A percentile compares a stretch with the other conserved stretches of the same genome.
Conservation (phyloP, 2,329 filamentous ascomycete species). For the Boeremia lycopersici region DNA sequence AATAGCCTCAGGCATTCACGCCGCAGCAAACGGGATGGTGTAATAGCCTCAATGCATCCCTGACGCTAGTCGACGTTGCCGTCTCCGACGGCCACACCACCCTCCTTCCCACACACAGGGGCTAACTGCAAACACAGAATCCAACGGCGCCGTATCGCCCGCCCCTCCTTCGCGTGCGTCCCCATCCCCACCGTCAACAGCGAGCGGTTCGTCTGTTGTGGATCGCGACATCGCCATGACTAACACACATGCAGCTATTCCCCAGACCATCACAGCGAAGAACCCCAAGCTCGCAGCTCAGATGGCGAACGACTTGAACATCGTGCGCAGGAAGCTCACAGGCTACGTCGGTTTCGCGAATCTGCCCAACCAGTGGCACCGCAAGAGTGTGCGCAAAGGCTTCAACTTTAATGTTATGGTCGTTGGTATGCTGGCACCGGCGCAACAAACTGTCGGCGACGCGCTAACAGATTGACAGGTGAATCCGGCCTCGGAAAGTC, state of each 20-base stretch:
- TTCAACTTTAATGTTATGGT: slow-evolving; percentile 99
- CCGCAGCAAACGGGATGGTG: slow-evolving; percentile 13
- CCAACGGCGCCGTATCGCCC: slow-evolving; percentile 53
- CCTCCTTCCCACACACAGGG: slow-evolving; percentile 21
- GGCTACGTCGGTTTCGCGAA: slow-evolving; percentile 99
- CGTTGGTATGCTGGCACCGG: slow-evolving; percentile 75
- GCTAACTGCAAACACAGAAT: slow-evolving; percentile 48
- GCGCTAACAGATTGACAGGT: slow-evolving; percentile 61
- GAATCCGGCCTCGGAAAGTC: slow-evolving; percentile 99
- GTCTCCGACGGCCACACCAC: slow-evolving; percentile 7
- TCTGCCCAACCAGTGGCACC: slow-evolving; percentile 99
- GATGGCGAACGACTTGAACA: slow-evolving; percentile 72
- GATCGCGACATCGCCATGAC: slow-evolving; percentile 64
- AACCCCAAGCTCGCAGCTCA: slow-evolving; percentile 64
- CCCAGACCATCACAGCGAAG: slow-evolving; percentile 68
- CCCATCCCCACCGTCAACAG: slow-evolving; percentile 52
- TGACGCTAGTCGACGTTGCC: slow-evolving; percentile 22
- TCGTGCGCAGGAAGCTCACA: slow-evolving; percentile 96
- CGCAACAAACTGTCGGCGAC: not conserved
- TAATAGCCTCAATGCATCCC: slow-evolving; percentile 19
- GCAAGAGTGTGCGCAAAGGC: slow-evolving; percentile 99
- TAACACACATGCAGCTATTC: slow-evolving; percentile 52
- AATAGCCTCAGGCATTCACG: slow-evolving; percentile 17
- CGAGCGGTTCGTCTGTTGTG: slow-evolving; percentile 62
- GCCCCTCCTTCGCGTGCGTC: slow-evolving; percentile 54